Conservation (phyloP, 495 filamentous ascomycete species). For the Parathielavia hyrcaniae region DNA sequence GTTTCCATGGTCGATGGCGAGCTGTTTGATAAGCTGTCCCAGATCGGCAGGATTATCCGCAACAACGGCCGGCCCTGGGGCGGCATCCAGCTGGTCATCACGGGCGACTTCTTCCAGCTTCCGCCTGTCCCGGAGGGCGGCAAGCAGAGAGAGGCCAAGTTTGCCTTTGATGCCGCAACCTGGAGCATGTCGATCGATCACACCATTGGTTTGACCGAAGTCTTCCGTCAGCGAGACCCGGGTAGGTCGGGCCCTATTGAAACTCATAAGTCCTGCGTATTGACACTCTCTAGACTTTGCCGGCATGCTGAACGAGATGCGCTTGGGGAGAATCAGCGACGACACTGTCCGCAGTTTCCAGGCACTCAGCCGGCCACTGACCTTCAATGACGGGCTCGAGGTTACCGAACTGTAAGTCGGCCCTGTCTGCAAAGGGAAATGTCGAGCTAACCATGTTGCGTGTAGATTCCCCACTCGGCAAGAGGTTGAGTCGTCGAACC, state of each 20-base stretch:
- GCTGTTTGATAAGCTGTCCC: constrained; percentile 91
- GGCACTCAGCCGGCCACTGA: constrained; percentile 59
- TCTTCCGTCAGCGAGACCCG: constrained; percentile 93
- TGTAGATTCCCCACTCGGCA: constrained; percentile 76
- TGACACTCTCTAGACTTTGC: constrained; percentile 61
- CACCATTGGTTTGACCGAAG: constrained; percentile 89
- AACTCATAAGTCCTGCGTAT: background rate
- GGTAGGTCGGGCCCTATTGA: constrained; percentile 37
- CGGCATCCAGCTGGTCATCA: constrained; percentile 92
- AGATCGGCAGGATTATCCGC: constrained; percentile 69
- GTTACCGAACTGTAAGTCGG: constrained; percentile 75
- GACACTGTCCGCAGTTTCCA: constrained; percentile 66
- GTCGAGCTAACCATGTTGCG: background rate
- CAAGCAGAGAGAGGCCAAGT: constrained; percentile 63
- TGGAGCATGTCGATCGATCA: constrained; percentile 92
- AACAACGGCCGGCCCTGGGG: constrained; percentile 92
- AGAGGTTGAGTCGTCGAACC: constrained; percentile 87
- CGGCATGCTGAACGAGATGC: constrained; percentile 94
- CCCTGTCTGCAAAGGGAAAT: background rate
- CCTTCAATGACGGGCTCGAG: constrained; percentile 69
- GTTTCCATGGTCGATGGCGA: constrained; percentile 98
- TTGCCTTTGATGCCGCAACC: constrained; percentile 83
- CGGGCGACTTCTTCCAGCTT: constrained; percentile 95
- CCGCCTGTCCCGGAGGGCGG: constrained; percentile 75
- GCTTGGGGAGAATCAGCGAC: constrained; percentile 69